Evolutionary conservation across 2,329 filamentous ascomycete species (phyloP), one percentile per base, ranked within the genome.

Genomic region (Epichloe amarillans): DNA sequence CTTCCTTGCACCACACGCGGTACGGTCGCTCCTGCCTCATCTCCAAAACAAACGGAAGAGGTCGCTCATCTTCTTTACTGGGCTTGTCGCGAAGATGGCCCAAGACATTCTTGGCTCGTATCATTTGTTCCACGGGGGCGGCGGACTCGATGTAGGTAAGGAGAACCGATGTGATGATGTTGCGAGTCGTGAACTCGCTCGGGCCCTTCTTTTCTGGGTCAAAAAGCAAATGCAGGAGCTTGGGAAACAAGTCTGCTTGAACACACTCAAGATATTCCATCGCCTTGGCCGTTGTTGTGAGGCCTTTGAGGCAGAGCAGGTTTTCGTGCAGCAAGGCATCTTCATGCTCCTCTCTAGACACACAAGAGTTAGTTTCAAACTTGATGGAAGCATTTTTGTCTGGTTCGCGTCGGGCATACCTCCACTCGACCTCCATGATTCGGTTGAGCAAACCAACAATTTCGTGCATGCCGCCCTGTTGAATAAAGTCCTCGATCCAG

Each of bases 161-260:
- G 23, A 98, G 72, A 6, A 97, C 76, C 46, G 86, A 93, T 38
- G 90, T 87, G 62, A 97, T 85, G 59, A 97, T 88, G 59, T 84
- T 85, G 50, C 93, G 83, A 12, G 93, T 97, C 4, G 86, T 93
- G 65, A 95, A 98, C 66, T 98, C 93, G 70, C 88, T 94, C 0
- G 93, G 93, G 0, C 93, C 93, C 66, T 97, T 97, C 72, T 90
- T 94, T 64, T 97, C 91, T n/a, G 94, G 88, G 61, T 96, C 90
- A 61, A 97, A 97, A 40, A 97, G 75, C 84, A 97, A 89, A 52
- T 80, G 79, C 45, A 97, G 70, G 45, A 98, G 72, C 26, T 87
- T 86, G 2, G 91, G 88, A 61, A 97, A 96, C 8, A 98, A 75
- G 0, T 84, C 83, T 5, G 75, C 72, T 57, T 94, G 88, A 52